phyloP scores from a whole-genome alignment of 2,329 filamentous ascomycete genomes.

The Trichoderma endophyticum region DNA sequence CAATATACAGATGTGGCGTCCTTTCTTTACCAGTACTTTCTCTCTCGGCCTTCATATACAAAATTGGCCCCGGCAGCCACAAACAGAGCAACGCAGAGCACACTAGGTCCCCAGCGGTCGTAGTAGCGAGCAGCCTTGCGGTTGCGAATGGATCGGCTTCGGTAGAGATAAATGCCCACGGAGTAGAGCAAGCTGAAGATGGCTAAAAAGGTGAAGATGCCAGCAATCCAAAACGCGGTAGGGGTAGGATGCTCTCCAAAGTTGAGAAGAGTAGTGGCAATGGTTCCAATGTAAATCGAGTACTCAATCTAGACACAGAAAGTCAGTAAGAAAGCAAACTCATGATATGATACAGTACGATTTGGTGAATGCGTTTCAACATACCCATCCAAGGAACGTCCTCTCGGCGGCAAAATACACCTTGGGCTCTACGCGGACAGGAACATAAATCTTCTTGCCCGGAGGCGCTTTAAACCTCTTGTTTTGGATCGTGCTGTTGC shows the following conservation, averaged over 20 bases:
- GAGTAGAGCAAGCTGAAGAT: slow-evolving; percentile 77
- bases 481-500: slow-evolving; percentile 51
- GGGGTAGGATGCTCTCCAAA: slow-evolving; percentile 60
- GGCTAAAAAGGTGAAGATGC: slow-evolving; percentile 79
- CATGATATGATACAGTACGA: not conserved
- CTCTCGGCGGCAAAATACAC: slow-evolving; percentile 96
- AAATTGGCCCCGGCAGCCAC: slow-evolving; percentile 76
- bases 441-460: slow-evolving; percentile 92
- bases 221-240: slow-evolving; percentile 65
- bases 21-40: slow-evolving; percentile 46
- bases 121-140: slow-evolving; percentile 87
- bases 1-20: not conserved
- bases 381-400: slow-evolving; percentile 90
- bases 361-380: slow-evolving; percentile 28
- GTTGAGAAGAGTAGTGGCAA: slow-evolving; percentile 80
- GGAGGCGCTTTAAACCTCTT: slow-evolving; percentile 69
- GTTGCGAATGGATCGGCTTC: slow-evolving; percentile 79
- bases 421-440: slow-evolving; percentile 93
- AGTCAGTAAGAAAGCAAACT: slow-evolving; percentile 22
- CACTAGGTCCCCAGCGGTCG: slow-evolving; percentile 79
- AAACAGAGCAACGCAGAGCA: slow-evolving; percentile 71
- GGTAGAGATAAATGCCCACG: slow-evolving; percentile 80
- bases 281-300: slow-evolving; percentile 87
- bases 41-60: slow-evolving; percentile 67
- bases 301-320: slow-evolving; percentile 70